phyloP scores from a whole-genome alignment of 306 rosid genomes.

The Nissolia schottii region DNA sequence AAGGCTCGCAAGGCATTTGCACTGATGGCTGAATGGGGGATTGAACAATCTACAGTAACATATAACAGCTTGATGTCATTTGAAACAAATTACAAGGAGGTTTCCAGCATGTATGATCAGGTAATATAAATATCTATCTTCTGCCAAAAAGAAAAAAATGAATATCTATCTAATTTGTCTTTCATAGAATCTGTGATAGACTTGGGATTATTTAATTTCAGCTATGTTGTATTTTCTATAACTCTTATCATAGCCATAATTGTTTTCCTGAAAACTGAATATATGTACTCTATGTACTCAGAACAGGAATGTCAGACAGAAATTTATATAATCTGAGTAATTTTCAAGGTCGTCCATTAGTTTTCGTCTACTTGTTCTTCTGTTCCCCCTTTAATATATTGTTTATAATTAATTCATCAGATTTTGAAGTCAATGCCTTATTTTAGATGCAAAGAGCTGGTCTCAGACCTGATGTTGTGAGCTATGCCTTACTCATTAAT shows the following conservation, averaged over 20 bases:
- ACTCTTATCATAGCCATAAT: not conserved
- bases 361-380: not conserved
- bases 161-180: conserved; percentile 1
- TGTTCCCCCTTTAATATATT: conserved; percentile 28
- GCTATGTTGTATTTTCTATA: not conserved
- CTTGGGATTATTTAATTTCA: not conserved
- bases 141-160: not conserved
- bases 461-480: conserved; percentile 82
- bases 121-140: conserved; percentile 36
- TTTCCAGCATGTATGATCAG: conserved; percentile 84
- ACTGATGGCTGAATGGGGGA: conserved; percentile 70
- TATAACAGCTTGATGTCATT: conserved; percentile 91
- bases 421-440: conserved; percentile 48
- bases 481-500: conserved; percentile 79
- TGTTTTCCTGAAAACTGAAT: not conserved
- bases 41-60: conserved; percentile 72
- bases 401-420: conserved; percentile 37
- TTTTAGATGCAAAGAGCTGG: conserved; percentile 97
- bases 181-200: not conserved
- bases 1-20: conserved; percentile 82
- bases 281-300: not conserved
- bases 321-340: conserved; percentile 13
- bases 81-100: conserved; percentile 89
- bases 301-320: not conserved
- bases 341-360: conserved; percentile 7